phyloP scores from a whole-genome alignment of 169 alveolate genomes.

The Theileria orientalis region DNA sequence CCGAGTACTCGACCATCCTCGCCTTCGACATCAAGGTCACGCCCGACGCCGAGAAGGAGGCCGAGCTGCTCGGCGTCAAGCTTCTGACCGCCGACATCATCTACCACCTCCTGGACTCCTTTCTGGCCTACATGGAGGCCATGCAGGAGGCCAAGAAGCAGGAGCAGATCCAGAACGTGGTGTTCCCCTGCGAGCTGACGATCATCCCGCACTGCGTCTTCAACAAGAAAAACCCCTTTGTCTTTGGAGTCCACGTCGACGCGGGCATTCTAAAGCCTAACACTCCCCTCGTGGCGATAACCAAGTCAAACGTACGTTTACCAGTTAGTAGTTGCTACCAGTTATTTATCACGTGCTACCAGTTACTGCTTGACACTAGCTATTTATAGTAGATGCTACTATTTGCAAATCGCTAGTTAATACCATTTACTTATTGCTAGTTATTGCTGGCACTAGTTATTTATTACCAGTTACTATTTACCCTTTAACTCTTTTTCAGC shows the following conservation, averaged over 20 bases:
- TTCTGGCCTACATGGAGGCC: constrained; percentile 89
- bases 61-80: constrained; percentile 93
- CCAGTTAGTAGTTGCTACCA: too few relatives aligned
- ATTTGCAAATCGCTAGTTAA: too few relatives aligned
- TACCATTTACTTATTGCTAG: too few relatives aligned
- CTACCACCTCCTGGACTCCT: constrained; percentile 96
- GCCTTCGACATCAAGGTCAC: constrained; percentile 97
- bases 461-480: too few relatives aligned
- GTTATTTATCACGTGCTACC: too few relatives aligned
- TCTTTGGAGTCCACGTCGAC: constrained; percentile 93
- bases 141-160: constrained; percentile 88
- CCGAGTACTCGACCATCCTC: constrained; percentile 94
- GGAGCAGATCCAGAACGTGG: constrained; percentile 79
- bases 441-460: too few relatives aligned
- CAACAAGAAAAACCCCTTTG: constrained; percentile 95
- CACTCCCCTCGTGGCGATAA: constrained; percentile 92
- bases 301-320: constrained; percentile 69
- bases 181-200: constrained; percentile 94
- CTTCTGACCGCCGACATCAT: constrained; percentile 97
- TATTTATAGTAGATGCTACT: too few relatives aligned
- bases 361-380: too few relatives aligned
- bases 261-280: constrained; percentile 92
- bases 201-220: constrained; percentile 91
- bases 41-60: constrained; percentile 96
- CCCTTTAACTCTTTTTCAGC: neutral